These are phyloP conservation scores for Mycena olivaceomarginata DNA, from an alignment of 768 basidiomycete genomes.

Conservation along the genomic window DNA sequence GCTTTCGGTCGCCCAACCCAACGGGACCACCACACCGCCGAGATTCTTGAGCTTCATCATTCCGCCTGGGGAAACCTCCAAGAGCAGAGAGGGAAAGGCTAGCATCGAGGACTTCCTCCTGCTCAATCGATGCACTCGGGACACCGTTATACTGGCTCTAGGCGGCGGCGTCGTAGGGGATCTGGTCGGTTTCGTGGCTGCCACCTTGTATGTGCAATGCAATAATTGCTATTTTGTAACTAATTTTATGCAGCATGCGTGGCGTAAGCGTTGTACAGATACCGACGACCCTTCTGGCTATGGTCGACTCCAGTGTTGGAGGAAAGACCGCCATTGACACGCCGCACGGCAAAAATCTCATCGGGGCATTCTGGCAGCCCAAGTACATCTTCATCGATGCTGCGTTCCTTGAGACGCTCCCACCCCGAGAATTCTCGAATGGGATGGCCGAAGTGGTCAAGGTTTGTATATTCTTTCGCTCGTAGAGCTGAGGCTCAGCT, in stretches of 20 bases:
- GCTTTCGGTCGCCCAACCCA: slow-evolving; percentile 52
- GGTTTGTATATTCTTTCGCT: slow-evolving; percentile 64
- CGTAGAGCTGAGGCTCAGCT: slow-evolving; percentile 1
- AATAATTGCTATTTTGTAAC: slow-evolving; percentile 5
- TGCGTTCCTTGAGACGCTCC: slow-evolving; percentile 95
- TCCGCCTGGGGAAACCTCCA: slow-evolving; percentile 94
- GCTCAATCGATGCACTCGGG: slow-evolving; percentile 91
- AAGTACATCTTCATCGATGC: slow-evolving; percentile 98
- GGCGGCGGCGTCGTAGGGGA: slow-evolving; percentile 99
- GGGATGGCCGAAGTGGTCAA: slow-evolving; percentile 99
- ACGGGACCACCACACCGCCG: slow-evolving; percentile 58
- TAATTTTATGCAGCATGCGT: slow-evolving; percentile 85
- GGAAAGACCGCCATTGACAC: slow-evolving; percentile 99
- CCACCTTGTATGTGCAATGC: slow-evolving; percentile 87
- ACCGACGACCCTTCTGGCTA: slow-evolving; percentile 96
- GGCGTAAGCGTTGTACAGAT: slow-evolving; percentile 97
- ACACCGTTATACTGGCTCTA: slow-evolving; percentile 94
- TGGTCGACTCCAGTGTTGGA: slow-evolving; percentile 99
- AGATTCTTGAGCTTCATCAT: slow-evolving; percentile 89
- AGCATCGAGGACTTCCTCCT: slow-evolving; percentile 95
- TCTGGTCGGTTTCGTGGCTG: slow-evolving; percentile 96
- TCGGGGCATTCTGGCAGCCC: slow-evolving; percentile 99
- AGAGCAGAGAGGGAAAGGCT: slow-evolving; percentile 94
- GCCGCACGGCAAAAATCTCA: slow-evolving; percentile 97
- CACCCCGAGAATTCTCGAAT: slow-evolving; percentile 95